Percentiles rank a stretch among this genome's conserved stretches.
Conservation (phyloP, 2,329 filamentous ascomycete genomes). For the Calonectria pauciramosa region DNA sequence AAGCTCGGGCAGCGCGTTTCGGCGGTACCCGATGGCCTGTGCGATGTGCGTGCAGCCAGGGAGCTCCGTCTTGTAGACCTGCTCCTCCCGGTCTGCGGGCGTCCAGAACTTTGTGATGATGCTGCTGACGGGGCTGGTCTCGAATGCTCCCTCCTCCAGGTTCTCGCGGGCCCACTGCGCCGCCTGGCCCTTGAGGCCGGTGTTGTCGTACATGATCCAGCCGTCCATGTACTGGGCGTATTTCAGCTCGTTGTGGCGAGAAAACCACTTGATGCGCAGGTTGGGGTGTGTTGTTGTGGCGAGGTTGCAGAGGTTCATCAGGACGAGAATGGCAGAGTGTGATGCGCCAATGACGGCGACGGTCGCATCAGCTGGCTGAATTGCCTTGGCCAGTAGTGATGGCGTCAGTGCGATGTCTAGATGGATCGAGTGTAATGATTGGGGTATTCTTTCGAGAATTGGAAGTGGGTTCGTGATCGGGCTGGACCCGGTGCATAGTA, state of each 20-base stretch:
- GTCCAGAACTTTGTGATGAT: slow-evolving; percentile 63
- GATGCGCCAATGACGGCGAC: slow-evolving; percentile 73
- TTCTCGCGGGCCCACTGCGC: slow-evolving; percentile 71
- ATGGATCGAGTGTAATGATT: slow-evolving; percentile 48
- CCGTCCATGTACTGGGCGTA: slow-evolving; percentile 74
- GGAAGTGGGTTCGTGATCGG: slow-evolving; percentile 61
- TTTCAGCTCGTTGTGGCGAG: slow-evolving; percentile 66
- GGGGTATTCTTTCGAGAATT: slow-evolving; percentile 44
- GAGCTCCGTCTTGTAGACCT: slow-evolving; percentile 61
- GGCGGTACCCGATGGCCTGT: slow-evolving; percentile 71
- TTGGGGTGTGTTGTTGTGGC: slow-evolving; percentile 64
- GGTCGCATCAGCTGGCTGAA: slow-evolving; percentile 50
- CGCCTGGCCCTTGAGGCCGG: slow-evolving; percentile 73
- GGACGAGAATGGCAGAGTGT: slow-evolving; percentile 73
- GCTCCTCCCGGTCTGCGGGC: slow-evolving; percentile 56
- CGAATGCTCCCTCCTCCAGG: slow-evolving; percentile 66
- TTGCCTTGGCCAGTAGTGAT: slow-evolving; percentile 55
- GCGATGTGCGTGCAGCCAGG: slow-evolving; percentile 65
- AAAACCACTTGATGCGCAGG: slow-evolving; percentile 73
- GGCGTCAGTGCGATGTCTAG: slow-evolving; percentile 71
- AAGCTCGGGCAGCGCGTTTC: slow-evolving; percentile 63
- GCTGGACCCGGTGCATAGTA: slow-evolving; percentile 71
- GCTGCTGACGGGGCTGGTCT: slow-evolving; percentile 59
- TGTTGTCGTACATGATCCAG: slow-evolving; percentile 76
- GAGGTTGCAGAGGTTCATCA: slow-evolving; percentile 71